Percentiles rank a stretch among this genome's conserved stretches.
Evolutionary conservation across 2,329 filamentous ascomycete species (phyloP).

Genomic region (Neofusicoccum kwambonambiense): DNA sequence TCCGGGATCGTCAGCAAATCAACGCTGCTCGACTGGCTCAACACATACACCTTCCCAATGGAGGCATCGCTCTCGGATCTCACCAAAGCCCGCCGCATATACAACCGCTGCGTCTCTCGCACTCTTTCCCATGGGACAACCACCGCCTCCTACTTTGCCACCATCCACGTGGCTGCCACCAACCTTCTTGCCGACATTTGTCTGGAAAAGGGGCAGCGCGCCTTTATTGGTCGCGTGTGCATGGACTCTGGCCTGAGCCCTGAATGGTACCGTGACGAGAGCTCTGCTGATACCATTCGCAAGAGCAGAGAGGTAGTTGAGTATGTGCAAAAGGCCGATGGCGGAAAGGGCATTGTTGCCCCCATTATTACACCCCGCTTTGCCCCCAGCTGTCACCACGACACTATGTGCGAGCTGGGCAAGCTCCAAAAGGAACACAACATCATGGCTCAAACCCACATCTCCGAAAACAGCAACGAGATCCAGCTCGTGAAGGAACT

Average conservation of each 20-base stretch:
- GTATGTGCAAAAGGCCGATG: constrained; percentile 68
- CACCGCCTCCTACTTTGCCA: constrained; percentile 92
- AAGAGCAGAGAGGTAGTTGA: constrained; percentile 43
- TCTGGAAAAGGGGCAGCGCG: constrained; percentile 75
- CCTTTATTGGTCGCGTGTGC: constrained; percentile 89
- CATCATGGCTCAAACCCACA: constrained; percentile 81
- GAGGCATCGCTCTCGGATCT: constrained; percentile 72
- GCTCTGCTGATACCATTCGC: constrained; percentile 59
- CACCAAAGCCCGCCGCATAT: constrained; percentile 66
- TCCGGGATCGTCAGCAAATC: constrained; percentile 90
- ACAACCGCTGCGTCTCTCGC: constrained; percentile 72
- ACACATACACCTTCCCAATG: constrained; percentile 92
- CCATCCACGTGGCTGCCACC: constrained; percentile 81
- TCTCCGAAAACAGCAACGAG: constrained; percentile 79
- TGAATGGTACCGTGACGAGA: constrained; percentile 75
- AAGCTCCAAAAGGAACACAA: constrained; percentile 60
- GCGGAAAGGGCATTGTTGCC: constrained; percentile 61
- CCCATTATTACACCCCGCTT: constrained; percentile 77
- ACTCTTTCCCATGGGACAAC: constrained; percentile 91
- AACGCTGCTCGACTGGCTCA: constrained; percentile 89
- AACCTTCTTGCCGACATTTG: constrained; percentile 87
- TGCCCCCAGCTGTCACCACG: constrained; percentile 54
- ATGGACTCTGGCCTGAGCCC: constrained; percentile 70
- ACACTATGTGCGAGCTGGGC: constrained; percentile 63
- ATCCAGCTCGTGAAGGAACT: constrained; percentile 66